Evolutionary conservation across 2,329 filamentous ascomycete species (phyloP).

Genomic region (Ascocoryne sarcoides): DNA sequence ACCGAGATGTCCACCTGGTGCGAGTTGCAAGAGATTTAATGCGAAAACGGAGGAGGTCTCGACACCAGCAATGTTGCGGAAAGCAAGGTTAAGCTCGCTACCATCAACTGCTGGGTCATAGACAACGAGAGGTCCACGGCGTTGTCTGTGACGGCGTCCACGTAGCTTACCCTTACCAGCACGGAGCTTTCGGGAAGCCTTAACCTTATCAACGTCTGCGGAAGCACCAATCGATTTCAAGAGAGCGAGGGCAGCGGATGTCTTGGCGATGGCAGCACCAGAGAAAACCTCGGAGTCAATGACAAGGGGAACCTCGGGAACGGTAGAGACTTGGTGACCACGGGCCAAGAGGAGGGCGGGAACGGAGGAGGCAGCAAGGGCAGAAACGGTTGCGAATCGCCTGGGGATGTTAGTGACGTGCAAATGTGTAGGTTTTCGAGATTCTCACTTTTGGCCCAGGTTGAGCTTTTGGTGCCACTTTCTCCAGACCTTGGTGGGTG

Average conservation of each 20-base stretch:
- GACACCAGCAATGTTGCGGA: slow-evolving; percentile 98
- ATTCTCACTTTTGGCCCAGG: slow-evolving; percentile 80
- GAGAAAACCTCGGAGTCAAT: slow-evolving; percentile 86
- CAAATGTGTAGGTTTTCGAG: slow-evolving; percentile 11
- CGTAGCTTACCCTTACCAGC: slow-evolving; percentile 99
- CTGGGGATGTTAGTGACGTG: slow-evolving; percentile 36
- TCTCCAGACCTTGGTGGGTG: slow-evolving; percentile 99
- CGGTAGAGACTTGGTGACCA: slow-evolving; percentile 85
- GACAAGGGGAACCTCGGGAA: slow-evolving; percentile 96
- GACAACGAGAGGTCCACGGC: slow-evolving; percentile 94
- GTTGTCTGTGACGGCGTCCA: slow-evolving; percentile 92
- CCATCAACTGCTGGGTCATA: slow-evolving; percentile 94
- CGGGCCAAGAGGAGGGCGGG: slow-evolving; percentile 92
- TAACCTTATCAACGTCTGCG: slow-evolving; percentile 89
- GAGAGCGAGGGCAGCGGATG: slow-evolving; percentile 74
- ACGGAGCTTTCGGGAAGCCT: slow-evolving; percentile 91
- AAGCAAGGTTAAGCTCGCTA: slow-evolving; percentile 85
- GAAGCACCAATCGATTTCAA: slow-evolving; percentile 87
- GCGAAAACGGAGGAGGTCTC: slow-evolving; percentile 91
- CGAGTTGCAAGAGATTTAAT: slow-evolving; percentile 98
- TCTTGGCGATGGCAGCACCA: slow-evolving; percentile 74
- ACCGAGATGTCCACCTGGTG: slow-evolving; percentile 95
- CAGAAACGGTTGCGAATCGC: slow-evolving; percentile 96
- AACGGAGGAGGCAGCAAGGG: slow-evolving; percentile 91
- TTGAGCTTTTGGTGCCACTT: slow-evolving; percentile 99